phyloP scores from a whole-genome alignment of 108 stramenopile genomes.

The Thalassiosira profunda region DNA sequence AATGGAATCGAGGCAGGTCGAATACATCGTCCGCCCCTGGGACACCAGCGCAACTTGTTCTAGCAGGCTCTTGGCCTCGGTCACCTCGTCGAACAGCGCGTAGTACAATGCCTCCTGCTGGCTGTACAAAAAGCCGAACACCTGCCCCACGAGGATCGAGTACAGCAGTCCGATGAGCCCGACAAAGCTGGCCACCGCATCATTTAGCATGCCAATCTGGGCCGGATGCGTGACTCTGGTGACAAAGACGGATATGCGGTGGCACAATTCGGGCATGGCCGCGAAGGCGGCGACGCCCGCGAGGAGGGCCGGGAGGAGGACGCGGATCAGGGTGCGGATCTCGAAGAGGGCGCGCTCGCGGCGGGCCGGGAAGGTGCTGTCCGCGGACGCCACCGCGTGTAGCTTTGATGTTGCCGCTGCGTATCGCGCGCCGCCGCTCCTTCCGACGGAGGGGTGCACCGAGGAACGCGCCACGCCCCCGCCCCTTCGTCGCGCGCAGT shows the following conservation, averaged over 20 bases:
- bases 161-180: constrained; percentile 61
- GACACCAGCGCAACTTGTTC: constrained; percentile 91
- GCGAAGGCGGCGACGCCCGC: constrained; percentile 23
- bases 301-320: constrained; percentile 36
- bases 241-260: constrained; percentile 32
- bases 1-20: constrained; percentile 63
- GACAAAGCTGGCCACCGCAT: constrained; percentile 34
- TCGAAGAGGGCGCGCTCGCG: constrained; percentile 19
- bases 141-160: constrained; percentile 81
- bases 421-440: too few species aligned
- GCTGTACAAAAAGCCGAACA: constrained; percentile 51
- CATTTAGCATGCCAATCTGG: constrained; percentile 28
- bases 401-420: too few species aligned
- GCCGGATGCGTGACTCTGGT: constrained; percentile 4
- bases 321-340: constrained; percentile 39
- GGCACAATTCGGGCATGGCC: constrained; percentile 19
- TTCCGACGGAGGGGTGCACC: too few species aligned
- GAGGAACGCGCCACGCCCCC: too few species aligned
- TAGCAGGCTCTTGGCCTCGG: constrained; percentile 81
- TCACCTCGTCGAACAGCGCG: constrained; percentile 86
- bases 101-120: constrained; percentile 69
- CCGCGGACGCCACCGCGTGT: neutral
- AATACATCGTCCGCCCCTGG: constrained; percentile 79
- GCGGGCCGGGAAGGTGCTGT: neutral
- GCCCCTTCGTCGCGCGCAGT: too few species aligned